Conservation (phyloP, 371 early-diverging fungal species). For the Syncephalastrum racemosum region DNA sequence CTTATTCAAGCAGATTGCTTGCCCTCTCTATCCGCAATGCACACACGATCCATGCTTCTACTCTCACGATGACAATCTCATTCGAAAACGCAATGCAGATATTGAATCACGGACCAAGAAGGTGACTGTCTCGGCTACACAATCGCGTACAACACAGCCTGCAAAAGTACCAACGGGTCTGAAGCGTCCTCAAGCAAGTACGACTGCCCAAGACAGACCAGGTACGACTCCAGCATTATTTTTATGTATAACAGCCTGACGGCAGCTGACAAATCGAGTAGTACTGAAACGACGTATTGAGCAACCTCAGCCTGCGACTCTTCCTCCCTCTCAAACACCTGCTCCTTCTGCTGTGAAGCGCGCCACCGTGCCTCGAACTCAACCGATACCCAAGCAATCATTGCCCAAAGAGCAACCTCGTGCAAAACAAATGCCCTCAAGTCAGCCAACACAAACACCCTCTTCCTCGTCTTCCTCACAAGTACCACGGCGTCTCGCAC, state of each 20-base stretch:
- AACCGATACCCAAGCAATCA: too few relatives aligned
- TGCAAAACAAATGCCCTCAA: not conserved
- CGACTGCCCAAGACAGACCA: not conserved
- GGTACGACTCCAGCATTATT: too few relatives aligned
- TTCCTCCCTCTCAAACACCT: too few relatives aligned
- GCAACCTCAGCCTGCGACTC: too few relatives aligned
- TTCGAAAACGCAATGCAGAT: slow-evolving; percentile 2
- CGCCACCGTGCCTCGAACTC: not conserved
- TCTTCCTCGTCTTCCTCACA: slow-evolving; percentile 5
- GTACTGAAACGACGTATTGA: too few relatives aligned
- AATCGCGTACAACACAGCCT: not conserved
- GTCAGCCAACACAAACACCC: not conserved
- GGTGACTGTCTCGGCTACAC: too few relatives aligned
- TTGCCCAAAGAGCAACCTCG: too few relatives aligned
- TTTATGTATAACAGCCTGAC: too few relatives aligned
- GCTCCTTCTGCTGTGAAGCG: not conserved
- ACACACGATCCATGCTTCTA: slow-evolving; percentile 28
- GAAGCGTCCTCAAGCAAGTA: not conserved
- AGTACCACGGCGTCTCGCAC: not conserved
- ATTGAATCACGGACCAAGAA: not conserved
- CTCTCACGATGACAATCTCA: slow-evolving; percentile 19
- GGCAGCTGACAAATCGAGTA: too few relatives aligned
- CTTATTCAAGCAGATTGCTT: slow-evolving; percentile 29
- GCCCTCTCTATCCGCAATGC: slow-evolving; percentile 37
- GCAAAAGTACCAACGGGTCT: slow-evolving; percentile 1